Conservation (phyloP, 768 basidiomycete species). For the Nidula microcarpa region DNA sequence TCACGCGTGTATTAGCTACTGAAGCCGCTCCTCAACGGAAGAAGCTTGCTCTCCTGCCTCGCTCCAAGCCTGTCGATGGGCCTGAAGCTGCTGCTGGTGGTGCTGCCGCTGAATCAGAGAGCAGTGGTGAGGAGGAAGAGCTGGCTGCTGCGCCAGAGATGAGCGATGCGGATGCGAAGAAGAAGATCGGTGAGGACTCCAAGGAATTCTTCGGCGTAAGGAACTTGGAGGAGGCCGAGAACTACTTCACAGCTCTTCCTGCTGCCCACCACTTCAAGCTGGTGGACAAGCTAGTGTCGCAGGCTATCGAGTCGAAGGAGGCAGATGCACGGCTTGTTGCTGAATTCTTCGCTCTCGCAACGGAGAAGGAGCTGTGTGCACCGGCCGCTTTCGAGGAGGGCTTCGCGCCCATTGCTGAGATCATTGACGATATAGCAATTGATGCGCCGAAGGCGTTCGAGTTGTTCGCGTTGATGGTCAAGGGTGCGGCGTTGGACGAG, state of each 20-base stretch:
- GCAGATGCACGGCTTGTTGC: conserved; percentile 75
- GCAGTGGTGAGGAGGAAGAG: conserved; percentile 49
- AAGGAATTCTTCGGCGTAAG: conserved; percentile 88
- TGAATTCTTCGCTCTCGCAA: conserved; percentile 65
- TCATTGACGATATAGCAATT: conserved; percentile 85
- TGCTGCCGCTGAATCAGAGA: conserved; percentile 46
- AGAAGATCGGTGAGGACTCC: conserved; percentile 75
- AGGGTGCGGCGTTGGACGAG: conserved; percentile 63
- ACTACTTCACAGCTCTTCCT: conserved; percentile 78
- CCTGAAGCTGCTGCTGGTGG: conserved; percentile 30
- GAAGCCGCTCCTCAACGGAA: conserved; percentile 59
- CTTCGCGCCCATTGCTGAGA: conserved; percentile 63
- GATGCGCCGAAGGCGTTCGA: conserved; percentile 87
- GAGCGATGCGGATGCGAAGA: conserved; percentile 63
- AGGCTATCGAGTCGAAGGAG: conserved; percentile 80
- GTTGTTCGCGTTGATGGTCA: conserved; percentile 73
- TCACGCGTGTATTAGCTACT: conserved; percentile 19
- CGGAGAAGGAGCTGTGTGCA: conserved; percentile 57
- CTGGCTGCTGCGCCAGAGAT: conserved; percentile 39
- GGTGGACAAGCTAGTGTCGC: conserved; percentile 71
- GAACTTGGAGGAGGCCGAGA: conserved; percentile 83
- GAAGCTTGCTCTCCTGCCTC: conserved; percentile 72
- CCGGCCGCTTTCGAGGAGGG: conserved; percentile 70
- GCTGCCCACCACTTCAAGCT: conserved; percentile 58
- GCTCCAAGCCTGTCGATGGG: conserved; percentile 62